Base-by-base conservation (phyloP, 805 yeast genomes). In the Wickerhamiella bombiphila region DNA sequence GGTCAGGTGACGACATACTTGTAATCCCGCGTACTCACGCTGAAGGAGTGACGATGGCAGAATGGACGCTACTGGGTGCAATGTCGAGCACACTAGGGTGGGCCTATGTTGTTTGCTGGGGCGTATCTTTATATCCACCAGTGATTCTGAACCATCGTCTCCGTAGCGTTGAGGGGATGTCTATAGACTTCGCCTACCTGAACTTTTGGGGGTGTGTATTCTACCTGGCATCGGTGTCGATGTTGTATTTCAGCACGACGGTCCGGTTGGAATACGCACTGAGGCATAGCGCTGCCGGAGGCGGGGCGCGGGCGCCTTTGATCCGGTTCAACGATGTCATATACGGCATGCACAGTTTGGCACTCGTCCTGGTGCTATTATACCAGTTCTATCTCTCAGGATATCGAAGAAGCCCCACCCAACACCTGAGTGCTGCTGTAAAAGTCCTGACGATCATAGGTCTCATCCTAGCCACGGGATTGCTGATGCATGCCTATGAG, bases 271-370 rank as follows among this genome's bases (percentile, higher is more conserved):
- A 59, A 43, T 59, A 59, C 38, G 56, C 60, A 14, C 48, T 49
- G 32, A 44, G 57, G 15, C 56, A 54, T 38, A 39, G 53, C 2
- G 25, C 16, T 8, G 43, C 39, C 6, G 42, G 42, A 5, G 21
- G 14, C 20, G 41, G 44, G 9, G 44, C 46, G 5, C 43, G 46
- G 19, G 47, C 39, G 42, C 74, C 74, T 1, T 45, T 65, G 17
- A 56, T 68, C 7, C 56, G 69, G 6, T 41, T 50, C 39, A 62
- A 65, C 18, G 74, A 69, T 45, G 53, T 68, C 5, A 57, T 59
- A 4, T 69, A 66, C 44, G 62, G 65, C 2, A 44, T 52, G 22
- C 73, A 69, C 51, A 71, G 72, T 4, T 43, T 62, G 34, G 21
- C 59, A 1, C 41, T 66, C 24, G 59, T 62, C 19, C 15, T 53